These are phyloP conservation scores for Leonotis leonurus DNA, from an alignment of 257 asterid species.

Conservation along the genomic window DNA sequence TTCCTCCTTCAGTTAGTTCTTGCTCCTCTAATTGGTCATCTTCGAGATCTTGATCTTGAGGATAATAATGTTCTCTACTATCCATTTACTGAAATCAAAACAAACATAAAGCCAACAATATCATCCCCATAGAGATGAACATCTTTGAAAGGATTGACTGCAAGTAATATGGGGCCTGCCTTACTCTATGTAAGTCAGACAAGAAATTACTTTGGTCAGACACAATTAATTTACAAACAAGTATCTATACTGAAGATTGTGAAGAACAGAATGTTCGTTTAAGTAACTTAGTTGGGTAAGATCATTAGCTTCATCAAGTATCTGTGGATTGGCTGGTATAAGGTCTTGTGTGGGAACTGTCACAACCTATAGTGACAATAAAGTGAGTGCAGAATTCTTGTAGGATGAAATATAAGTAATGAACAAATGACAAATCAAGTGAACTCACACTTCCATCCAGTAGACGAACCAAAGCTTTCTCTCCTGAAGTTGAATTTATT, in stretches of 20 bases:
- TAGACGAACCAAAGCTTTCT: constrained; percentile 53
- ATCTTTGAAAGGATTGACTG: constrained; percentile 83
- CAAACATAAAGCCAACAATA: too few relatives aligned
- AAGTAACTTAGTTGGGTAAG: constrained; percentile 78
- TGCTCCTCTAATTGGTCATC: too few relatives aligned
- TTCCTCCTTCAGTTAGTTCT: too few relatives aligned
- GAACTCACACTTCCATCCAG: constrained; percentile 66
- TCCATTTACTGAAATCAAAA: too few relatives aligned
- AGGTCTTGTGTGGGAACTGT: constrained; percentile 53
- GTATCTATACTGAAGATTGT: constrained; percentile 75
- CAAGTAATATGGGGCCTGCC: constrained; percentile 85
- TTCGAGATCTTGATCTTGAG: too few relatives aligned
- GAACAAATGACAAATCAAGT: background rate
- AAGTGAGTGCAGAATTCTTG: constrained; percentile 7
- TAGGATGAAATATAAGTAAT: constrained; percentile 6
- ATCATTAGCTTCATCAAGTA: constrained; percentile 85
- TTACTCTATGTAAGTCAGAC: constrained; percentile 52
- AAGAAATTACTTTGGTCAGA: constrained; percentile 13
- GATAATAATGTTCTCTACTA: too few relatives aligned
- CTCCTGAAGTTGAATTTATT: constrained; percentile 70
- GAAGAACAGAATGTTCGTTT: constrained; percentile 93
- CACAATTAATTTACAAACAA: background rate
- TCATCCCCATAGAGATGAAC: constrained; percentile 66
- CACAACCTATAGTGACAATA: constrained; percentile 43
- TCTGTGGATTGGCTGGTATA: constrained; percentile 90